phyloP scores from a whole-genome alignment of 257 asterid genomes.

The Parsonsia alboflavescens region DNA sequence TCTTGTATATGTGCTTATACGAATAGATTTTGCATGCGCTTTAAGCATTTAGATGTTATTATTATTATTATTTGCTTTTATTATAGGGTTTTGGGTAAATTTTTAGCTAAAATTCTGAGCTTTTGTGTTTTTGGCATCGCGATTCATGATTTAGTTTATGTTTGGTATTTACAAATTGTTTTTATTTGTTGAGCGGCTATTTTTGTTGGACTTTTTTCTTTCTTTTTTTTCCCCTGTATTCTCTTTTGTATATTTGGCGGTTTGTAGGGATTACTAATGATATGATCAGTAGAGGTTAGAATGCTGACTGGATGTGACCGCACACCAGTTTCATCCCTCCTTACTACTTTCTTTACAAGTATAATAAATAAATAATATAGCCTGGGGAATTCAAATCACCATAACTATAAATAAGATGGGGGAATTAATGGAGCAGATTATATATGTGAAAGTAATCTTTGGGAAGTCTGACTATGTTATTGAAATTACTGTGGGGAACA shows the following conservation, averaged over 20 bases:
- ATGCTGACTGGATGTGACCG: not conserved
- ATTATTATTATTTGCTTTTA: not conserved
- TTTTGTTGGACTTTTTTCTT: not conserved
- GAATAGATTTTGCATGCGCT: not conserved
- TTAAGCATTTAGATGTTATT: not conserved
- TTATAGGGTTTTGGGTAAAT: conserved; percentile 2
- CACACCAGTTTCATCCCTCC: not conserved
- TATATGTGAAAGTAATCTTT: not conserved
- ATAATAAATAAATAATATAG: not conserved
- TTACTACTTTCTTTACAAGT: not conserved
- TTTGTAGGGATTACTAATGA: not conserved
- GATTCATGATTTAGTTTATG: not conserved
- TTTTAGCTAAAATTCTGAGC: not conserved
- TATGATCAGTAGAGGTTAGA: not conserved
- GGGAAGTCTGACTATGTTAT: not conserved
- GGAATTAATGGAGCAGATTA: not conserved
- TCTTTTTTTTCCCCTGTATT: not conserved
- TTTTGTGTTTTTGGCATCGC: not conserved
- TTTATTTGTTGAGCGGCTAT: not conserved
- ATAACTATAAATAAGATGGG: not conserved
- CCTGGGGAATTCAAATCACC: not conserved
- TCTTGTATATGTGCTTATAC: not conserved
- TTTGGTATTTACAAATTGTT: not conserved
- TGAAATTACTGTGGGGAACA: not conserved
- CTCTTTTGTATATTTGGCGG: not conserved